Conservation (phyloP, 805 yeast genomes). For the Candida chilensis region DNA sequence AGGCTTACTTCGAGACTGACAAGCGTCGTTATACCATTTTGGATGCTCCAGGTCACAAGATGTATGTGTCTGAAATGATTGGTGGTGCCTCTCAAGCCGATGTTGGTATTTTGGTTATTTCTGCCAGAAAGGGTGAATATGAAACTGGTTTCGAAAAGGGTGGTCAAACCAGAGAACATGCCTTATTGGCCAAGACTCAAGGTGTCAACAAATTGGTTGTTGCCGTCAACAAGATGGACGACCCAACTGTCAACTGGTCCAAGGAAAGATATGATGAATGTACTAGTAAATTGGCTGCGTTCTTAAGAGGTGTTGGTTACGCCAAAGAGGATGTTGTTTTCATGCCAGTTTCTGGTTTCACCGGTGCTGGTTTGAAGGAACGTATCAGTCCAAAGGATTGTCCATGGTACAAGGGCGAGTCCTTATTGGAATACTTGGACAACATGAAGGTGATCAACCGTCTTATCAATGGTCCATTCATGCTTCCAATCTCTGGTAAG, state of each 20-base stretch:
- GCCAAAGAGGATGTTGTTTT: conserved; percentile 74
- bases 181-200: conserved; percentile 93
- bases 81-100: conserved; percentile 99
- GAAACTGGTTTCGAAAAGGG: conserved; percentile 99
- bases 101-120: conserved; percentile 92
- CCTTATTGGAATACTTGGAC: conserved; percentile 86
- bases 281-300: conserved; percentile 67
- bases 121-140: conserved; percentile 98
- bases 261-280: conserved; percentile 95
- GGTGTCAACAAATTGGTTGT: conserved; percentile 93
- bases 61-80: conserved; percentile 98
- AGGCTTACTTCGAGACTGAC: conserved; percentile 95
- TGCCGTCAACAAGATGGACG: conserved; percentile 98
- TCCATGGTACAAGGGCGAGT: conserved; percentile 94
- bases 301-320: conserved; percentile 87
- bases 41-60: conserved; percentile 99
- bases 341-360: conserved; percentile 98
- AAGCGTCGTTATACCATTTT: conserved; percentile 95
- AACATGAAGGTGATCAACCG: conserved; percentile 73
- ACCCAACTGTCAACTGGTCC: conserved; percentile 93
- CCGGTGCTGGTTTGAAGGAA: conserved; percentile 94
- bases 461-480: conserved; percentile 88
- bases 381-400: conserved; percentile 62
- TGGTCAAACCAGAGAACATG: conserved; percentile 98
- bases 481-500: conserved; percentile 92